Evolutionary conservation across 345 rosid genomes (phyloP).

Genomic region (Psidium guajava): DNA sequence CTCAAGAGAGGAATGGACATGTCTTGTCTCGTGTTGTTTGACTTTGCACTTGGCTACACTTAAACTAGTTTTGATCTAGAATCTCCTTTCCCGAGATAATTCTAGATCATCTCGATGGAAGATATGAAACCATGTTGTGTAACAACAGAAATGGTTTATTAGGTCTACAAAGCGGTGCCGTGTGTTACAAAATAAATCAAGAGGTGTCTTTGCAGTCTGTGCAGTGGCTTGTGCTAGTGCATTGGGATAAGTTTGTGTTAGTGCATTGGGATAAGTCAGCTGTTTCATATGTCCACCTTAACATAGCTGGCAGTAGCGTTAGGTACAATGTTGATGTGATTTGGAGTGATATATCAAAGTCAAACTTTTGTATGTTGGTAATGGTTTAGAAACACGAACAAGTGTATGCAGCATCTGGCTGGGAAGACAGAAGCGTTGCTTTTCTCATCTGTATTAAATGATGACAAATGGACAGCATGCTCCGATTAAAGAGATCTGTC

Average conservation of each 20-base stretch:
- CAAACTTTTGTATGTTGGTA: not conserved
- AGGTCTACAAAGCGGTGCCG: not conserved
- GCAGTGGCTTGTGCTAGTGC: not conserved
- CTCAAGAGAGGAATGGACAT: not conserved
- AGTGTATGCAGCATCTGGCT: not conserved
- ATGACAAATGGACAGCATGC: not conserved
- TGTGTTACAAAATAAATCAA: not conserved
- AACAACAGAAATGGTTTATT: not conserved
- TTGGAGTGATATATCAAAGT: not conserved
- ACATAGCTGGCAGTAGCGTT: not conserved
- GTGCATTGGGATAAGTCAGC: not conserved
- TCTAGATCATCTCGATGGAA: not conserved
- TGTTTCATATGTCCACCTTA: not conserved
- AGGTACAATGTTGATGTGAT: not conserved
- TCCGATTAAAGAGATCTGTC: not conserved
- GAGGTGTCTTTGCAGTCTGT: not conserved
- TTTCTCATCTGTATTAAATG: not conserved
- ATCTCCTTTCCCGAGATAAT: not conserved
- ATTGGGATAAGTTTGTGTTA: not conserved
- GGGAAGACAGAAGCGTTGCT: not conserved
- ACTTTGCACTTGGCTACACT: not conserved
- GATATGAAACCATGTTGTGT: not conserved
- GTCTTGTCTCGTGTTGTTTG: not conserved
- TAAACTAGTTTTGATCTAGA: not conserved
- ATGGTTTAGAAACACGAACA: not conserved